phyloP scores from a whole-genome alignment of 1,284 basidiomycete genomes.

The Cryptococcus hybrid region DNA sequence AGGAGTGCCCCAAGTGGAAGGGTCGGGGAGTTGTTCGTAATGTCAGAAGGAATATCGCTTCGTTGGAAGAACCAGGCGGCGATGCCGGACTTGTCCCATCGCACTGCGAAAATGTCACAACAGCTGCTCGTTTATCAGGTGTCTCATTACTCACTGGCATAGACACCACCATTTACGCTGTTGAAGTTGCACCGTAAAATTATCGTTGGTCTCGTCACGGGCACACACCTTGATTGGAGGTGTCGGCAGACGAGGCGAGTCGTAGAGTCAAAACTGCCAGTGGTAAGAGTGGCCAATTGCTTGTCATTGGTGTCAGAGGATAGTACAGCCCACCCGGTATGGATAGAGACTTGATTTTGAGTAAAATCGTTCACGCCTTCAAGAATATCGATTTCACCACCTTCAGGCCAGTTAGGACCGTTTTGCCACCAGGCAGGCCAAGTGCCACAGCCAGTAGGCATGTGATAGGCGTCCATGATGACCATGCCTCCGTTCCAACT shows the following conservation, averaged over 20 bases:
- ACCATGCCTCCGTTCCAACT: slow-evolving; percentile 65
- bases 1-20: slow-evolving; percentile 67
- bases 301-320: slow-evolving; percentile 48
- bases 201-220: slow-evolving; percentile 27
- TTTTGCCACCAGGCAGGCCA: slow-evolving; percentile 58
- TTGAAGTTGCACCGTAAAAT: slow-evolving; percentile 51
- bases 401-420: slow-evolving; percentile 55
- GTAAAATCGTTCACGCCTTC: slow-evolving; percentile 52
- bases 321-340: slow-evolving; percentile 52
- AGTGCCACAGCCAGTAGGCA: slow-evolving; percentile 84
- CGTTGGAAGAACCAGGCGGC: slow-evolving; percentile 78
- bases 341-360: slow-evolving; percentile 52
- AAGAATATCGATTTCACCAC: slow-evolving; percentile 59
- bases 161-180: slow-evolving; percentile 50
- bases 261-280: slow-evolving; percentile 42
- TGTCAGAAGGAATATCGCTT: slow-evolving; percentile 68
- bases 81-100: slow-evolving; percentile 70
- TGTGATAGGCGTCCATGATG: slow-evolving; percentile 80
- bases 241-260: slow-evolving; percentile 47
- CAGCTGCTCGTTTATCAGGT: slow-evolving; percentile 39
- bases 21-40: slow-evolving; percentile 62
- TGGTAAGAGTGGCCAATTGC: slow-evolving; percentile 58
- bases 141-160: slow-evolving; percentile 41
- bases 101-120: slow-evolving; percentile 55
- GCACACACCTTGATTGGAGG: slow-evolving; percentile 52